Base-by-base conservation (phyloP, 306 rosid species). In the Elaeagnus macrophylla region DNA sequence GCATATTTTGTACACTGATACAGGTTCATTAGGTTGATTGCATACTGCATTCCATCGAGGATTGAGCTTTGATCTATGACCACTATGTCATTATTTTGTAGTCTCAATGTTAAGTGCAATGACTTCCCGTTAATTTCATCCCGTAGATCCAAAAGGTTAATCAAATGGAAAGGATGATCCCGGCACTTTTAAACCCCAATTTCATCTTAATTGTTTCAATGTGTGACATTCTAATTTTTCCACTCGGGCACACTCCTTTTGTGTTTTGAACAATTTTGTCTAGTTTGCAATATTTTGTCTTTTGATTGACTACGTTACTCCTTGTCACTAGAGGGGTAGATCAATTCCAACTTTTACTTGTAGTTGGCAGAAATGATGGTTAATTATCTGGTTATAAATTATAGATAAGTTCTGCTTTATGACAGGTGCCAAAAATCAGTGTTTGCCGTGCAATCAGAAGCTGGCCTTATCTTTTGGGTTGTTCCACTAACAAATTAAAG, bases 401-500 rank as follows among this genome's bases (percentile, higher is more conserved):
- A 41, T 49, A 19, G 60, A 61, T 54, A 32, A 10, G 66, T 61
- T 54, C 36, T 67, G 67, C 41, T 62, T 69, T 51, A n/a, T 73
- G 55, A 32, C 67, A 90, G 97, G 84, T 90, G 49, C 73, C 86
- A 12, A 83, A 64, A 69, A 39, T 47, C 10, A 60, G 75, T 37
- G 71, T 79, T 52, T 79, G 53, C 39, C 46, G 18, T 64, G 91
- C 88, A 61, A 81, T 90, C 75, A 65, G 64, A 80, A 86, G 84
- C 69, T 86, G 88, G 84, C 97, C 97, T 51, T 84, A 79, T 69
- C 56, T 81, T 15, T 68, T 90, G 76, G 90, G 94, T 57, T 79
- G 86, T 76, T 86, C 97, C 55, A 76, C 91, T 51, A 67, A 80
- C 84, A 79, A 69, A 66, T 69, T 83, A 51, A 68, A 81, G 73